These are phyloP conservation scores for Sclerospora graminicola DNA, from an alignment of 352 stramenopile species.

Conservation along the genomic window DNA sequence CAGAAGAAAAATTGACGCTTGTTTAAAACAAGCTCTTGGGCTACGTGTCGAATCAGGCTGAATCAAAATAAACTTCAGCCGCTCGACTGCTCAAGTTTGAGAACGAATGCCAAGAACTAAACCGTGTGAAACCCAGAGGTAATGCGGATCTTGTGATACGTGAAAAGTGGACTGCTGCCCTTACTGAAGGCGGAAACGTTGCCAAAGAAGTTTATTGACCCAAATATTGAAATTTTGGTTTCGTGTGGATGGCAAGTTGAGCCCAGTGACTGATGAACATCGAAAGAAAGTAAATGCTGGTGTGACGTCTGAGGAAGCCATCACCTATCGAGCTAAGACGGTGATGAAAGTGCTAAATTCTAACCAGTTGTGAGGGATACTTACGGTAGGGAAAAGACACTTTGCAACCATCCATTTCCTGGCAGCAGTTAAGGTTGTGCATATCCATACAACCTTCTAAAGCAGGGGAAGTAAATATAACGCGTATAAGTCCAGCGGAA, in stretches of 20 bases:
- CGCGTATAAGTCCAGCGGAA: too few species aligned
- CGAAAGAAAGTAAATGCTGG: conserved; percentile 28
- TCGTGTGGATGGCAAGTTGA: conserved; percentile 48
- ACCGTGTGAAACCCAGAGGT: conserved; percentile 25
- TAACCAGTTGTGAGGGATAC: conserved; percentile 77
- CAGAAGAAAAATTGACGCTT: too few species aligned
- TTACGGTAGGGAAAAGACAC: conserved; percentile 92
- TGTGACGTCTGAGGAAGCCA: conserved; percentile 42
- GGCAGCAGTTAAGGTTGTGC: too few species aligned
- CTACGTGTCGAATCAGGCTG: too few species aligned
- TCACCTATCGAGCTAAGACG: conserved; percentile 70
- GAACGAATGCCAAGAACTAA: too few species aligned
- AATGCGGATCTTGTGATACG: conserved; percentile 40
- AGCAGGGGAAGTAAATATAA: too few species aligned
- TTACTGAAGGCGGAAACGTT: conserved; percentile 68
- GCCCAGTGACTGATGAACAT: conserved; percentile 26
- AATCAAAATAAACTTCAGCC: conserved; percentile 50
- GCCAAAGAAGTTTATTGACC: conserved; percentile 71
- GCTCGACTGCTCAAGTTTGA: too few species aligned
- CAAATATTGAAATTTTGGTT: conserved; percentile 55
- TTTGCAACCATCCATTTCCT: too few species aligned
- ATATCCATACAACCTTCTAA: too few species aligned
- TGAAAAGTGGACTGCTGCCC: conserved; percentile 82
- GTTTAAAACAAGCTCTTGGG: too few species aligned
- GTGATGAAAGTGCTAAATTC: conserved; percentile 70